A percentile compares a stretch with the other conserved stretches of the same genome.
Evolutionary conservation across 306 rosid genomes (phyloP).

Genomic region (Prunus salicina): DNA sequence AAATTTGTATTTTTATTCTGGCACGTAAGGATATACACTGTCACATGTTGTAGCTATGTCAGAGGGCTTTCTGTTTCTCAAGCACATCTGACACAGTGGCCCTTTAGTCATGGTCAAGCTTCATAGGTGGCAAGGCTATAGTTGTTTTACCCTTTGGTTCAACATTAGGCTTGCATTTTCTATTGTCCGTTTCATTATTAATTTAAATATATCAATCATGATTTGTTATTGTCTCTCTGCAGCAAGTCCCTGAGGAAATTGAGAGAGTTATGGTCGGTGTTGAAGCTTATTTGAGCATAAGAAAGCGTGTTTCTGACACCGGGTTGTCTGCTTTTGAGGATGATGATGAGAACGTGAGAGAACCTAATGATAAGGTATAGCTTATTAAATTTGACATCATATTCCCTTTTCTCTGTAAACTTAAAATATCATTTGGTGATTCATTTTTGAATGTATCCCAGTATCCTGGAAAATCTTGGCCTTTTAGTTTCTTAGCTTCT

Average conservation of each 20-base stretch:
- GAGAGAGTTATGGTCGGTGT: constrained; percentile 90
- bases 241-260: constrained; percentile 98
- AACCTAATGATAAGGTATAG: constrained; percentile 59
- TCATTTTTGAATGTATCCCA: not conserved
- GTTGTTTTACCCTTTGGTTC: not conserved
- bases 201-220: not conserved
- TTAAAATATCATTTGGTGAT: not conserved
- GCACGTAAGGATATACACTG: not conserved
- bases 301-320: constrained; percentile 60
- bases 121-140: not conserved
- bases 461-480: not conserved
- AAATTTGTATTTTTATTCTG: too few species aligned
- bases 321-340: constrained; percentile 84
- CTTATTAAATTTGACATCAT: not conserved
- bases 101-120: not conserved
- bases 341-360: constrained; percentile 53
- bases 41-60: not conserved
- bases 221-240: constrained; percentile 21
- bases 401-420: not conserved
- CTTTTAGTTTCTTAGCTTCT: not conserved
- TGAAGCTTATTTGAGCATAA: constrained; percentile 95
- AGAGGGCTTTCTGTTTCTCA: not conserved
- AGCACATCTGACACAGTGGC: not conserved
- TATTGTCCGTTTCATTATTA: not conserved
- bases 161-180: not conserved